Evolutionary conservation across 192 early-diverging fungal species (phyloP).

Genomic region (Geranomyces variabilis): DNA sequence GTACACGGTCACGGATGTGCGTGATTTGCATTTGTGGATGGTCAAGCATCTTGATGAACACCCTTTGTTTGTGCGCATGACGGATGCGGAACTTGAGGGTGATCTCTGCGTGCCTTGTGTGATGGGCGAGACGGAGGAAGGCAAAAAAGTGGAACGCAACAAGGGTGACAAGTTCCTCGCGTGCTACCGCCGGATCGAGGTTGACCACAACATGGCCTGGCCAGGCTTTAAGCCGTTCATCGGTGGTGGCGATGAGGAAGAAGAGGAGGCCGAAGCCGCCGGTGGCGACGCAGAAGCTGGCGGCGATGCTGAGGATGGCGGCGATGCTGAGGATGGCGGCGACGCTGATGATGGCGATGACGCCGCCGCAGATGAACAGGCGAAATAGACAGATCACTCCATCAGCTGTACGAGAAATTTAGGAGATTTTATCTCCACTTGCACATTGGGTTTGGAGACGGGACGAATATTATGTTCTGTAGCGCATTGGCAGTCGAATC

Average conservation of each 20-base stretch:
- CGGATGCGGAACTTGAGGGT: constrained; percentile 56
- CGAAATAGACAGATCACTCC: too few species aligned
- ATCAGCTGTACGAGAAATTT: too few species aligned
- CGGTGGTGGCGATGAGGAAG: constrained; percentile 30
- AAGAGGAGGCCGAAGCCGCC: constrained; percentile 10
- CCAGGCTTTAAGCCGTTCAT: constrained; percentile 42
- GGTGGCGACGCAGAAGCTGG: background rate
- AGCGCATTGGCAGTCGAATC: too few species aligned
- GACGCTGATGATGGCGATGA: too few species aligned
- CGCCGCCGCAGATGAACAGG: too few species aligned
- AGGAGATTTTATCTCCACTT: too few species aligned
- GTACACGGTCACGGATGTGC: constrained; percentile 92
- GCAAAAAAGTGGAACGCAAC: constrained; percentile 97
- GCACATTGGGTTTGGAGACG: too few species aligned
- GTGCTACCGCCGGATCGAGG: constrained; percentile 44
- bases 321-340: background rate
- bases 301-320: too few species aligned
- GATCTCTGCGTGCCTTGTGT: constrained; percentile 89
- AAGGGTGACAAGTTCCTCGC: constrained; percentile 93
- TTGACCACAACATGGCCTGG: constrained; percentile 28
- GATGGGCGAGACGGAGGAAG: constrained; percentile 92
- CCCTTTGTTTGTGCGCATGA: constrained; percentile 84
- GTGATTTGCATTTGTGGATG: constrained; percentile 94
- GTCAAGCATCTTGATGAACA: constrained; percentile 91
- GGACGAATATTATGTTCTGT: too few species aligned